Evolutionary conservation across 164 flowering plant genomes (phyloP).

Genomic region (Tetracentron sinense): DNA sequence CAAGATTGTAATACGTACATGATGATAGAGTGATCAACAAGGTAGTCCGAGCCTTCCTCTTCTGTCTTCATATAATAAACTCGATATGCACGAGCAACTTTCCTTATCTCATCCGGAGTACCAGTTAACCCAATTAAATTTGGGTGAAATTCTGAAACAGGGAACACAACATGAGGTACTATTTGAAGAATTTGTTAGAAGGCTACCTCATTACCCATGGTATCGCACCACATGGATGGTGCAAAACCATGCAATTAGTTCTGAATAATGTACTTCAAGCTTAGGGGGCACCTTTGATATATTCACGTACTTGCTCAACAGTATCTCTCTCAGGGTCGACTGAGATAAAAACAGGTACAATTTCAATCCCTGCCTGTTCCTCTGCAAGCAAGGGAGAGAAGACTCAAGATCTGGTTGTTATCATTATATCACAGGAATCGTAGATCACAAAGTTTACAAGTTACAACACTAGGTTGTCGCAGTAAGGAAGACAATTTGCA

Average conservation of each 20-base stretch:
- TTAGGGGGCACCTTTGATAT: slow-evolving; percentile 69
- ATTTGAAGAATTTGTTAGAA: not conserved
- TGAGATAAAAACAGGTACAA: slow-evolving; percentile 86
- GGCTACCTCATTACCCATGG: not conserved
- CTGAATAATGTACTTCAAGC: not conserved
- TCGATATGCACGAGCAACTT: slow-evolving; percentile 87
- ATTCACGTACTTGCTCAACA: slow-evolving; percentile 86
- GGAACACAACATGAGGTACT: slow-evolving; percentile 3
- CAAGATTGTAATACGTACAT: slow-evolving; percentile 57
- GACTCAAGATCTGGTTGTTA: too few relatives aligned
- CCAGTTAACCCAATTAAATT: slow-evolving; percentile 88
- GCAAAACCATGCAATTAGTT: not conserved
- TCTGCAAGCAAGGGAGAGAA: slow-evolving; percentile 38
- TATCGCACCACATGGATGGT: not conserved
- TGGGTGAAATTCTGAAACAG: slow-evolving; percentile 82
- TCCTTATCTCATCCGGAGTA: slow-evolving; percentile 50
- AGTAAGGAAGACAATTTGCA: not conserved
- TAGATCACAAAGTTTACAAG: not conserved
- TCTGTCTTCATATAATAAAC: slow-evolving; percentile 95
- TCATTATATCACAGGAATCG: not conserved
- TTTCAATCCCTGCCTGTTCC: slow-evolving; percentile 55
- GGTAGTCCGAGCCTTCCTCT: slow-evolving; percentile 89
- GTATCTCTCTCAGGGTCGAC: slow-evolving; percentile 98
- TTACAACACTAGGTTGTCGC: not conserved
- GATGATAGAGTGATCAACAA: slow-evolving; percentile 94